These are phyloP conservation scores for Fusarium buharicum DNA, from an alignment of 2,329 filamentous ascomycete genomes.

Conservation along the genomic window DNA sequence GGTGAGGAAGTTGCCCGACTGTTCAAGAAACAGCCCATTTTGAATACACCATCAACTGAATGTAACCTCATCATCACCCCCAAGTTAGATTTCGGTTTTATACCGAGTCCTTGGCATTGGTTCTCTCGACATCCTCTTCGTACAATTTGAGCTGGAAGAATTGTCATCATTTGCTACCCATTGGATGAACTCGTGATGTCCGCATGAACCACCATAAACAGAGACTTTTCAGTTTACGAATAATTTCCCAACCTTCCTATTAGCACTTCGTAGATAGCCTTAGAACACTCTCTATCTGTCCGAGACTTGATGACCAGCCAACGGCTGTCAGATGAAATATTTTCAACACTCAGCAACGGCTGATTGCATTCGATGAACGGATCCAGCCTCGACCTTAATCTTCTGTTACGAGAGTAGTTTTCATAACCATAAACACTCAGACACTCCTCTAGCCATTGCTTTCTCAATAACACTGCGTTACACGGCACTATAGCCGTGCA, in stretches of 20 bases:
- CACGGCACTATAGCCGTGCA: constrained; percentile 10
- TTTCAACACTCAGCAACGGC: neutral
- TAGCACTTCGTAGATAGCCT: too few species aligned
- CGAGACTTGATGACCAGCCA: neutral
- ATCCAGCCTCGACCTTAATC: neutral
- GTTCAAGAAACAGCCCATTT: constrained; percentile 1
- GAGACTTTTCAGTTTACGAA: too few species aligned
- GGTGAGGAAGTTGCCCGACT: constrained; percentile 19
- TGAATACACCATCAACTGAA: neutral
- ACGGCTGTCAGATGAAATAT: neutral
- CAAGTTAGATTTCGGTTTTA: neutral
- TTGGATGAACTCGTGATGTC: too few species aligned
- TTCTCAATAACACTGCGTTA: constrained; percentile 3
- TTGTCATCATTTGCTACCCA: neutral
- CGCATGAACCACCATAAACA: too few species aligned
- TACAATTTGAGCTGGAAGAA: neutral
- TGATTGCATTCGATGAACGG: constrained; percentile 3
- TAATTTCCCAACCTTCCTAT: too few species aligned
- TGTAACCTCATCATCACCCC: constrained; percentile 6
- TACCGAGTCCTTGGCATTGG: neutral
- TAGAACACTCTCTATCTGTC: too few species aligned
- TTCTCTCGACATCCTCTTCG: neutral
- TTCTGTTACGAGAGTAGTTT: neutral
- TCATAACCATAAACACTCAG: neutral
- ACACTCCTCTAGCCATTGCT: too few species aligned